Base-by-base conservation (phyloP, 352 stramenopile genomes). In the Chrysophaeum taylorii region DNA sequence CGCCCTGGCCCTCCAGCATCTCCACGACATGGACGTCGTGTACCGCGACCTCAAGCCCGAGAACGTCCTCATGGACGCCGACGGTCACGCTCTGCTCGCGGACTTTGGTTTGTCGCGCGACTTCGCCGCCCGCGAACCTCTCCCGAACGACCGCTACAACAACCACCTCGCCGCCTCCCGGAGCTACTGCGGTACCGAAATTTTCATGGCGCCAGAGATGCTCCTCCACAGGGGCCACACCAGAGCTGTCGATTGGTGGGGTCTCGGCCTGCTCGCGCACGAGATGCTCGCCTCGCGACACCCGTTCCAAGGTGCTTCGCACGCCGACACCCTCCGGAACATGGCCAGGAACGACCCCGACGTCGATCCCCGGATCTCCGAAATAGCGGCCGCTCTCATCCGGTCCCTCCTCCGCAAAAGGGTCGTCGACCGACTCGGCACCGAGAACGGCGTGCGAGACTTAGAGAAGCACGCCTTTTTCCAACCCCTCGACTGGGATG, bases 11-110 rank as follows among this genome's bases (percentile, higher is more conserved):
- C 76, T 96, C 38, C 79, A 93, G 21, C 89, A 94, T 68, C 75
- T 96, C 57, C 90, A 96, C 74, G 72, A 71, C 0, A 79, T 89
- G 1, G 88, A 92, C 64, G 87, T 96, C 37, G 88, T 92, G n/a
- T 96, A 96, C 75, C 86, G 90, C 23, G 90, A 96, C 73, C 78
- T 96, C 43, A 96, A 95, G 74, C 89, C 90, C 0, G 90, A 96
- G 75, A 96, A 96, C 73, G 77, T 87, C n/a, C 50, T 86, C 16
- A 80, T 41, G 83, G 84, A 77, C 27, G 5, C 89, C 50, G 90
- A 96, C 72, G 91, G 91, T 0, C 88, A 96, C 70, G 60, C 96
- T 5, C 90, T 89, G 33, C 84, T 96, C 70, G 92, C 89, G 39
- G 89, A 95, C 76, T 95, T 95, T 82, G 90, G 90, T 0, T 79